Conservation (phyloP, 768 basidiomycete species). For the Amanita inopinata region DNA sequence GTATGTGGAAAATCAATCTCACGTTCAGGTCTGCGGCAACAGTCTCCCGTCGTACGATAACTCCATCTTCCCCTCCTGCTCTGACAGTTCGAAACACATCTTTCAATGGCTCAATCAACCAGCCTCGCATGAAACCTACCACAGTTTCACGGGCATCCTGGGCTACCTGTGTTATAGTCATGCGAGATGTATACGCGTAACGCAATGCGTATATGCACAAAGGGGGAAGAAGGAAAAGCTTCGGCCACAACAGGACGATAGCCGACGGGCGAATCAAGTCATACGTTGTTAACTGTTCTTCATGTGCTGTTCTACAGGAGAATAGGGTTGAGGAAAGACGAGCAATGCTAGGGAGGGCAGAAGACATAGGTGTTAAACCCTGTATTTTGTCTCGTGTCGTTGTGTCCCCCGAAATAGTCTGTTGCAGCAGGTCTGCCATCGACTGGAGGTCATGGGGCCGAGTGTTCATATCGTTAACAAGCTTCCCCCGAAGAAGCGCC, state of each 20-base stretch:
- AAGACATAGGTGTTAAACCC: neutral
- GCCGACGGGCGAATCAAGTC: conserved; percentile 58
- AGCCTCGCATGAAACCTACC: conserved; percentile 65
- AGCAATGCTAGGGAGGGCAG: neutral
- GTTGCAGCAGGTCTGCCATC: conserved; percentile 9
- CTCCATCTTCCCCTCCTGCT: conserved; percentile 63
- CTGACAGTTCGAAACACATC: conserved; percentile 79
- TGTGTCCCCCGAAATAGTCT: conserved; percentile 8
- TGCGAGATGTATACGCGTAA: conserved; percentile 48
- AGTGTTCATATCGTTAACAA: conserved; percentile 14
- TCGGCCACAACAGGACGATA: conserved; percentile 73
- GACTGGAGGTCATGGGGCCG: conserved; percentile 5
- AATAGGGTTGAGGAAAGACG: conserved; percentile 15
- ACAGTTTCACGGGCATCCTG: conserved; percentile 57
- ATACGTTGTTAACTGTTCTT: conserved; percentile 14
- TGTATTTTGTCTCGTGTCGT: neutral
- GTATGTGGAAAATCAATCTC: conserved; percentile 1
- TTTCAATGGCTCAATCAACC: conserved; percentile 80
- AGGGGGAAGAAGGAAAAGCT: conserved; percentile 67
- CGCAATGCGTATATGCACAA: conserved; percentile 42
- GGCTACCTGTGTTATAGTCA: conserved; percentile 44
- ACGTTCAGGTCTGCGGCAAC: conserved; percentile 82
- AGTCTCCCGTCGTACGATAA: conserved; percentile 73
- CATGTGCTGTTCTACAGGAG: conserved; percentile 20
- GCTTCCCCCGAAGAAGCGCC: conserved; percentile 37